Conservation (phyloP, 768 basidiomycete genomes). For the Clitopilus passeckerianus region DNA sequence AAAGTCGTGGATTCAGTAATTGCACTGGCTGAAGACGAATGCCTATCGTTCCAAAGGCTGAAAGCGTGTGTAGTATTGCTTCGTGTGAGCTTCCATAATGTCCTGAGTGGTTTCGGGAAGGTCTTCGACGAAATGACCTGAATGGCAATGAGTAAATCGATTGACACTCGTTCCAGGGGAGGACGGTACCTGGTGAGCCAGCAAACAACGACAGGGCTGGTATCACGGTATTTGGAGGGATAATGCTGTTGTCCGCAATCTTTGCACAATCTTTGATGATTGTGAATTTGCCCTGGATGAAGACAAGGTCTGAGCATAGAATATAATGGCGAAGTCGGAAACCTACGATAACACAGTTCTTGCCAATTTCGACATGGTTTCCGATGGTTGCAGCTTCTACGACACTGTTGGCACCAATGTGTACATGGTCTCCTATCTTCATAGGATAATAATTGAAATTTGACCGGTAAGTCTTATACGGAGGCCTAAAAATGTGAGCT, state of each 20-base stretch:
- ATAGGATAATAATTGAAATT: slow-evolving; percentile 97
- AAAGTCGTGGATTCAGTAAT: neutral
- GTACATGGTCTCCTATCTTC: slow-evolving; percentile 94
- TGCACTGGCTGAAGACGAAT: neutral
- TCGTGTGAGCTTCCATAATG: slow-evolving; percentile 79
- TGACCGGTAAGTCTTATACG: slow-evolving; percentile 86
- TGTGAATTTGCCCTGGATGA: slow-evolving; percentile 82
- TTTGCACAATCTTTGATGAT: slow-evolving; percentile 95
- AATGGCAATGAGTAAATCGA: neutral
- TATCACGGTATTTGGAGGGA: slow-evolving; percentile 90
- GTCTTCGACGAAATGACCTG: slow-evolving; percentile 79
- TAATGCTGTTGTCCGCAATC: slow-evolving; percentile 83
- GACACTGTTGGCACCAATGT: slow-evolving; percentile 84
- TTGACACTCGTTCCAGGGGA: neutral
- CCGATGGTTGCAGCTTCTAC: slow-evolving; percentile 96
- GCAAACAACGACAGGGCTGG: slow-evolving; percentile 82
- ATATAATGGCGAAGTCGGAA: neutral
- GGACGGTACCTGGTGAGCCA: slow-evolving; percentile 80
- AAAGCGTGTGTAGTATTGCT: slow-evolving; percentile 82
- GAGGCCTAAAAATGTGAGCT: slow-evolving; percentile 47
- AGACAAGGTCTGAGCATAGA: neutral
- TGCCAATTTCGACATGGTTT: slow-evolving; percentile 90
- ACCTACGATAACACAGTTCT: slow-evolving; percentile 89
- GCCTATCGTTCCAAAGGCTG: slow-evolving; percentile 45
- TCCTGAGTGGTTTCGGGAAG: slow-evolving; percentile 95